These are phyloP conservation scores for Chaetomiaceae sp. DNA, from an alignment of 2,329 filamentous ascomycete species.

Conservation along the genomic window DNA sequence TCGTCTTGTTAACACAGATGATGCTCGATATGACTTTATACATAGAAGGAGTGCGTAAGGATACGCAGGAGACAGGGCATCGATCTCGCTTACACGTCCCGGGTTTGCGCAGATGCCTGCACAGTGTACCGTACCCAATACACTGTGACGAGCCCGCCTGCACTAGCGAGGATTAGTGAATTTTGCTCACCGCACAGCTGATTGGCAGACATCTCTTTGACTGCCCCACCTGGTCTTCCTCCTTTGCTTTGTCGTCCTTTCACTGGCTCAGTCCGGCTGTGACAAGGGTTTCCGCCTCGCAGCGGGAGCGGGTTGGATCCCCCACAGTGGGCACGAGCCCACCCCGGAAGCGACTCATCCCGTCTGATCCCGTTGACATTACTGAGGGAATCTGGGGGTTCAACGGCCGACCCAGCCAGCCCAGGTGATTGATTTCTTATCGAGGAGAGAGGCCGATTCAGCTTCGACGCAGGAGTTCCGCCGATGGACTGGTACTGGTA, in stretches of 20 bases:
- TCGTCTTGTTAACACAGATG: no score
- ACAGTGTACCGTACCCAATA: no score
- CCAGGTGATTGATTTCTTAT: no score
- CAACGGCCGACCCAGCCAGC: no score
- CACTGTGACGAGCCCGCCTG: constrained; percentile 1
- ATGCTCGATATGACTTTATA: no score
- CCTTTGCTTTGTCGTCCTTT: not conserved
- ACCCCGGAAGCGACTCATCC: not conserved
- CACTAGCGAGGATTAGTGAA: not conserved
- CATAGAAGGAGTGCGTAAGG: no score
- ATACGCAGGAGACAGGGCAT: no score
- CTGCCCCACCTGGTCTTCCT: not conserved
- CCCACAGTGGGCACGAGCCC: constrained; percentile 5
- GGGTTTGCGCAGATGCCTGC: no score
- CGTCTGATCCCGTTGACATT: not conserved
- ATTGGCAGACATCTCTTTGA: not conserved
- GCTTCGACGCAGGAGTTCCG: no score
- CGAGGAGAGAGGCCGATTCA: no score
- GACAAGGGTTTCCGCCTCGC: not conserved
- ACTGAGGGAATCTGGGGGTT: not conserved
- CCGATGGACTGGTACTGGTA: no score
- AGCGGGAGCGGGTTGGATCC: not conserved
- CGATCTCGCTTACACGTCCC: no score
- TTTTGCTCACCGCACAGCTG: not conserved
- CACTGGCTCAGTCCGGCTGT: not conserved